Percentiles rank a stretch among this genome's conserved stretches.
These are phyloP conservation scores for Pouteria glomerata DNA, from an alignment of 148 eudicot species.

Conservation along the genomic window DNA sequence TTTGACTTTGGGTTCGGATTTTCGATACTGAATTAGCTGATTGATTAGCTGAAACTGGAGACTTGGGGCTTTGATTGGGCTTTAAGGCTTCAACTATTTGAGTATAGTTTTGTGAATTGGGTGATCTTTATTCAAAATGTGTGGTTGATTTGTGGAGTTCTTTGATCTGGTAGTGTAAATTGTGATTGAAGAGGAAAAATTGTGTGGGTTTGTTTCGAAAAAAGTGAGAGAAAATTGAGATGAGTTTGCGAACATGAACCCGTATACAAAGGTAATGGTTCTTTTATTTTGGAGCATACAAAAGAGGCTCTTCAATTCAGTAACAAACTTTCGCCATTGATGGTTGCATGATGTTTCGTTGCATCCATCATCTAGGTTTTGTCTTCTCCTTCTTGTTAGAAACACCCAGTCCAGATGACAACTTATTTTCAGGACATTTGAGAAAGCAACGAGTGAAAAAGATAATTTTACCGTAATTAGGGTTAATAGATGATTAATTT, in stretches of 20 bases:
- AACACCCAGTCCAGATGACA: too few relatives aligned
- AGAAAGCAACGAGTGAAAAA: too few relatives aligned
- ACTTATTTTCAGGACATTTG: too few relatives aligned
- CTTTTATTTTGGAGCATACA: conserved; percentile 37
- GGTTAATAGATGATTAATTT: too few relatives aligned
- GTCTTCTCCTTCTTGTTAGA: background rate
- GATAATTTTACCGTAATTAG: too few relatives aligned
- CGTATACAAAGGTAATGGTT: conserved; percentile 43
- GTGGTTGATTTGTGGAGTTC: conserved; percentile 9
- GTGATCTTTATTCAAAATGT: conserved; percentile 10
- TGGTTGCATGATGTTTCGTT: conserved; percentile 57
- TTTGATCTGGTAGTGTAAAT: conserved; percentile 22
- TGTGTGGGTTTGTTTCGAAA: conserved; percentile 22
- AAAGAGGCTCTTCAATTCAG: conserved; percentile 47
- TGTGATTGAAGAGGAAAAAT: background rate
- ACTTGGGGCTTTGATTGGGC: conserved; percentile 23
- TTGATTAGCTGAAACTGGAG: background rate
- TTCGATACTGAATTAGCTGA: background rate
- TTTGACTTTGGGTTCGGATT: too few relatives aligned
- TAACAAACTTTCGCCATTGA: conserved; percentile 35
- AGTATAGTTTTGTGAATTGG: conserved; percentile 24
- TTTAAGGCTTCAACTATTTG: conserved; percentile 29
- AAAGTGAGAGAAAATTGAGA: conserved; percentile 40
- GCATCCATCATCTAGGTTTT: conserved; percentile 43
- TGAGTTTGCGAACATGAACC: conserved; percentile 37